phyloP scores from a whole-genome alignment of 305 asterid species.

The Galium porrigens region DNA sequence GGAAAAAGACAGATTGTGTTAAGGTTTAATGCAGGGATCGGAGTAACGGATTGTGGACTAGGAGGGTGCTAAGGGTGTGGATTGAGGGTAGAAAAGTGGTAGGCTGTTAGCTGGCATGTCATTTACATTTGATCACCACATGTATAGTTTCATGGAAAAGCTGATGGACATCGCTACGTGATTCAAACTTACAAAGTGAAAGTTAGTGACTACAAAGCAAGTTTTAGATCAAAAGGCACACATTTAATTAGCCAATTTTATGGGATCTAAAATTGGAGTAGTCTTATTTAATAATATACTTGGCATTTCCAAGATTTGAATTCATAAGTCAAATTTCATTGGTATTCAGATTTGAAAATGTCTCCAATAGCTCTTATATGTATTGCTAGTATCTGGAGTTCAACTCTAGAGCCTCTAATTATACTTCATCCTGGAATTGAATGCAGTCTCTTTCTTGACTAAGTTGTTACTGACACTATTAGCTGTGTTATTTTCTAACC shows the following conservation, averaged over 20 bases:
- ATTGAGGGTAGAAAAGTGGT: not conserved
- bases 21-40: not conserved
- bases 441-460: not conserved
- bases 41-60: not conserved
- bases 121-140: not conserved
- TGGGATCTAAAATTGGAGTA: not conserved
- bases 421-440: not conserved
- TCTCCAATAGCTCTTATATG: not conserved
- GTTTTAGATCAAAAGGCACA: not conserved
- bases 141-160: not conserved
- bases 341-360: not conserved
- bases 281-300: not conserved
- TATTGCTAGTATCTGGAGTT: not conserved
- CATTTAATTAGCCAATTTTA: not conserved
- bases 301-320: not conserved
- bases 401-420: not conserved
- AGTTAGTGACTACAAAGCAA: not conserved
- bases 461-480: not conserved
- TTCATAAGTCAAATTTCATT: not conserved
- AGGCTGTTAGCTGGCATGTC: not conserved
- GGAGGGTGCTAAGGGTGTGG: not conserved
- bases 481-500: slow-evolving; percentile 2
- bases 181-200: not conserved
- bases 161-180: not conserved
- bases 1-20: not conserved